A percentile compares a stretch with the other conserved stretches of the same genome.
Conservation (phyloP, 2,329 filamentous ascomycete genomes). For the Fusarium sp. region DNA sequence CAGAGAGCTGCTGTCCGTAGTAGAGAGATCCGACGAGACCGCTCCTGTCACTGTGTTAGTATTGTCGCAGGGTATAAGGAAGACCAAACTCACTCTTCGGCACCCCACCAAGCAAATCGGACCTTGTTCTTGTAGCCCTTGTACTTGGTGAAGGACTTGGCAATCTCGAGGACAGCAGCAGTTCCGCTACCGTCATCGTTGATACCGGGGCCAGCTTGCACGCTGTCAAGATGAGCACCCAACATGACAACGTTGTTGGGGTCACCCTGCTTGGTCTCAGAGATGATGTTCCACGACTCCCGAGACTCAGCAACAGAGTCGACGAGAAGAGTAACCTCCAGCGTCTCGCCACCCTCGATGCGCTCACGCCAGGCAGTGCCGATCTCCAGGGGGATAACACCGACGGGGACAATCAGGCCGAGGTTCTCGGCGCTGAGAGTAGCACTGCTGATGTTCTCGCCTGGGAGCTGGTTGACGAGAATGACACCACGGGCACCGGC, state of each 20-base stretch:
- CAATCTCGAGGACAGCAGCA: slow-evolving; percentile 54
- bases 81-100: slow-evolving; percentile 51
- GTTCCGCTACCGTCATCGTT: slow-evolving; percentile 57
- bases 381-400: slow-evolving; percentile 51
- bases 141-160: slow-evolving; percentile 52
- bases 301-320: slow-evolving; percentile 53
- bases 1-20: slow-evolving; percentile 52
- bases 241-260: slow-evolving; percentile 57
- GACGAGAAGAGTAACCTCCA: slow-evolving; percentile 51
- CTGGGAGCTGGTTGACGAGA: slow-evolving; percentile 71
- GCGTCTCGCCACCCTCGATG: slow-evolving; percentile 48
- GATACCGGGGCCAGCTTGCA: slow-evolving; percentile 54
- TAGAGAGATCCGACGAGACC: slow-evolving; percentile 59
- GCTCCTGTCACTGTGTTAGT: slow-evolving; percentile 42
- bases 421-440: slow-evolving; percentile 62
- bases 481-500: slow-evolving; percentile 60
- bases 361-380: slow-evolving; percentile 51
- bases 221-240: slow-evolving; percentile 56
- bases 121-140: slow-evolving; percentile 57
- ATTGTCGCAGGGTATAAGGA: accelerated
- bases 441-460: slow-evolving; percentile 57
- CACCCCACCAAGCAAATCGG: slow-evolving; percentile 58
- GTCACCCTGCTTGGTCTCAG: slow-evolving; percentile 58
- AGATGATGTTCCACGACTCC: slow-evolving; percentile 56
- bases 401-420: slow-evolving; percentile 51